A percentile compares a stretch with the other conserved stretches of the same genome.
phyloP scores from a whole-genome alignment of 2,329 filamentous ascomycete genomes.

The Aspergillus puulaauensis region DNA sequence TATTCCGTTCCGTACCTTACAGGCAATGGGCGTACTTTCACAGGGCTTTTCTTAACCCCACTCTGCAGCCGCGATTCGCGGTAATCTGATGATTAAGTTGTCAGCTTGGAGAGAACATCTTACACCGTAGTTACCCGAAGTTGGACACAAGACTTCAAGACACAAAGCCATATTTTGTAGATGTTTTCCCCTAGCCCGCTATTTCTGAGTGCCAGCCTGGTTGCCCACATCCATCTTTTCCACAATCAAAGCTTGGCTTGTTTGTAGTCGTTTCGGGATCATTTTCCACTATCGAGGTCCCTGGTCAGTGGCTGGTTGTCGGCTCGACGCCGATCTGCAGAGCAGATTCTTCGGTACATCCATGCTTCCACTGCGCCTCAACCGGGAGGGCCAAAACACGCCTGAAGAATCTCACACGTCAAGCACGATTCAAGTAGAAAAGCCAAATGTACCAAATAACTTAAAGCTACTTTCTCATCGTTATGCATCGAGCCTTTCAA shows the following conservation, averaged over 20 bases:
- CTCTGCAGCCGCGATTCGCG: neutral
- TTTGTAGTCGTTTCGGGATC: neutral
- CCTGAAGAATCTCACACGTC: constrained; percentile 6
- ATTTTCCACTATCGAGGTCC: neutral
- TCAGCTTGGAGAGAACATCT: neutral
- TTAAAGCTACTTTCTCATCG: neutral
- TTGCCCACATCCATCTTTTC: neutral
- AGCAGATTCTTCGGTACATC: neutral
- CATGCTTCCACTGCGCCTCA: constrained; percentile 13
- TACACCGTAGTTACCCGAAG: neutral
- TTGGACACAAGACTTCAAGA: neutral
- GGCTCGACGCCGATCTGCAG: neutral
- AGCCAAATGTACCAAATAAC: neutral
- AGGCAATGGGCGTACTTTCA: constrained; percentile 2
- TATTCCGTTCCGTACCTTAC: constrained; percentile 12
- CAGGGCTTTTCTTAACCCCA: neutral
- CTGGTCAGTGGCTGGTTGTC: no score
- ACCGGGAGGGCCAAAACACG: constrained; percentile 5
- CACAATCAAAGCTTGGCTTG: neutral
- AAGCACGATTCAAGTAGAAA: neutral
- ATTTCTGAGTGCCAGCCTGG: constrained; percentile 7
- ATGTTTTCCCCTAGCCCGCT: neutral
- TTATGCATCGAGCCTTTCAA: neutral
- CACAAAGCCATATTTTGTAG: neutral
- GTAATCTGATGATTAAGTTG: neutral